Base-by-base conservation (phyloP, 2,329 filamentous ascomycete genomes). In the Sarocladium strictum region DNA sequence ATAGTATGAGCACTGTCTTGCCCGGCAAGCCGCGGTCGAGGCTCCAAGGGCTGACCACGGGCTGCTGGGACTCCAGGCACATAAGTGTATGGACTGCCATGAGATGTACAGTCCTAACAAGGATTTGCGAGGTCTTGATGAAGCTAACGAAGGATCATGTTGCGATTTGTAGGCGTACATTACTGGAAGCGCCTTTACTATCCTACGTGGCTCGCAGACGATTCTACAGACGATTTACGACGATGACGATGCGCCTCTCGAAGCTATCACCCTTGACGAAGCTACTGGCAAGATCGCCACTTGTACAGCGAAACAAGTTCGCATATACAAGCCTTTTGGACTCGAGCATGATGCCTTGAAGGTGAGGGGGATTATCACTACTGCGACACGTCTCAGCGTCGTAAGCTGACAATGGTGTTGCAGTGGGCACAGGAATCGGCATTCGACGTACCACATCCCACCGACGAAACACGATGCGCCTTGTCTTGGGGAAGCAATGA, bases 201-300 rank as follows among this genome's bases (percentile, higher is more conserved):
- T 99, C 63, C 84, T 97, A 61, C 81, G 83, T 65, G 87, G 84
- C 52, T 81, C 89, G 53, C 78, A 86, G 58, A 81, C 81, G 54
- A 82, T 97, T 59, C 72, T 96, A 32, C 94, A 99, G 70, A 97
- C 92, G 3, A 87, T 96, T 61, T 96, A 96, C 73, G 85, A 94
- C 64, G 88, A 95, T 64, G 86, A 94, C 64, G 77, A 84, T 23
- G 77, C 73, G 15, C 67, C 69, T 29, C 74, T 97, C 26, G 81
- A 90, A 59, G 87, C 90, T 26, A 83, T 97, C 59, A 81, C 84
- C 27, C 81, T 97, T 58, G 89, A 97, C 64, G 87, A 95, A 66
- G 74, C 77, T 17, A 87, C 87, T 9, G 94, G 92, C 50, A 95
- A 90, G 75, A 90, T 97, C 68, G 90, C 90, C 38, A 83, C 85